Evolutionary conservation across 305 asterid species (phyloP).

Genomic region (Fraxinus sp.): DNA sequence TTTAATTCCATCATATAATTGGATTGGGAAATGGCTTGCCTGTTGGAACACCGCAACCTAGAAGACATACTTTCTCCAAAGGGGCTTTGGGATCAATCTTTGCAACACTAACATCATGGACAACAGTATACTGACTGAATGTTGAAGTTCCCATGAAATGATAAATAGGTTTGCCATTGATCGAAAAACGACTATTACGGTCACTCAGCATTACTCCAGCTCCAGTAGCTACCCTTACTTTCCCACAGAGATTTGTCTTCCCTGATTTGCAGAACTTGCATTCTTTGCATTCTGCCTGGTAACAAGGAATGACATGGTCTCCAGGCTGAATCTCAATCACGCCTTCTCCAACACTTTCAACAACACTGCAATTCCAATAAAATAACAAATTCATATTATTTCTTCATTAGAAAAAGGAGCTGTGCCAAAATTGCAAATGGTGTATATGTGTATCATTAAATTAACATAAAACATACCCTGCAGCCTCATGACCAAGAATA

Average conservation of each 20-base stretch:
- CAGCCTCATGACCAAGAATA: slow-evolving; percentile 99
- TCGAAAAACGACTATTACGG: slow-evolving; percentile 82
- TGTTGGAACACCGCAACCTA: slow-evolving; percentile 98
- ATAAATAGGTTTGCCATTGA: slow-evolving; percentile 78
- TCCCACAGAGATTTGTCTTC: slow-evolving; percentile 97
- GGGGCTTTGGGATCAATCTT: slow-evolving; percentile 91
- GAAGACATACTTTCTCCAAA: slow-evolving; percentile 93
- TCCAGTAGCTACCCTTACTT: slow-evolving; percentile 94
- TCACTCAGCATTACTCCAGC: slow-evolving; percentile 96
- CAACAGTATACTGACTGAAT: slow-evolving; percentile 95
- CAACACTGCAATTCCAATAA: slow-evolving; percentile 54
- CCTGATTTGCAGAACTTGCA: slow-evolving; percentile 99
- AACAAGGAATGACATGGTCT: slow-evolving; percentile 98
- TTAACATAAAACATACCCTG: slow-evolving; percentile 58
- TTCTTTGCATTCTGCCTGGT: slow-evolving; percentile 96
- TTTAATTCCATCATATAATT: not conserved
- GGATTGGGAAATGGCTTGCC: slow-evolving; percentile 44
- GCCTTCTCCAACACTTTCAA: slow-evolving; percentile 98
- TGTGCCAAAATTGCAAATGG: not conserved
- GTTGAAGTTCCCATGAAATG: slow-evolving; percentile 99
- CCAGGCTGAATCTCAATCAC: slow-evolving; percentile 88
- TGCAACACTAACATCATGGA: slow-evolving; percentile 97
- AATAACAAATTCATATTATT: not conserved
- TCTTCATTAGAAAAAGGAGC: slow-evolving; percentile 1
- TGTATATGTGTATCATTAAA: not conserved